Base-by-base conservation (phyloP, 352 stramenopile genomes). In the Phytophthora sojae region DNA sequence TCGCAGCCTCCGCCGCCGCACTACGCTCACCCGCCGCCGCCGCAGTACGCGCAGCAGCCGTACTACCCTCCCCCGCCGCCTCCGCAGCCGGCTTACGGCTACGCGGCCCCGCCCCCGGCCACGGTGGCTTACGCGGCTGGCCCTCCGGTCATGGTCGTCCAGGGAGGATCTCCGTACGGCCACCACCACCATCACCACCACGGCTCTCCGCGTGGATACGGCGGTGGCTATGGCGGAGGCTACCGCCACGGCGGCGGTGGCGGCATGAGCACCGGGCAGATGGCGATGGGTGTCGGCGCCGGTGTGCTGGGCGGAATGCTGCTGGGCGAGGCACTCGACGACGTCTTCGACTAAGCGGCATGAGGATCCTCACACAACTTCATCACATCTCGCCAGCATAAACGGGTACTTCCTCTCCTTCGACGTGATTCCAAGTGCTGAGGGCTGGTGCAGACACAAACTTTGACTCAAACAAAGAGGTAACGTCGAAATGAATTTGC, bases 221-320 rank as follows among this genome's bases (percentile, higher is more conserved):
- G 64, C 6, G 64, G 72, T 59, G 67, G 71, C 9, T 69, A 69
- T 52, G 78, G 37, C 8, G 60, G 69, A 35, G 50, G 64, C 21
- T 75, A 45, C 45, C 39, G 69, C 32, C 57, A 75, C 56, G 56
- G 65, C 3, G 67, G 23, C 19, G 74, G 75, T 3, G 77, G 79
- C n/a, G 71, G 75, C 35, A 76, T 73, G 59, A 80, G 69, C 67
- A 76, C 61, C 2, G 70, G 73, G 25, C 62, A 83, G 26, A 77
- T 93, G 66, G 89, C 87, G 9, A 77, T 96, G 56, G 89, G 89
- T 23, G 79, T 93, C 21, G 89, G 87, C 23, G 87, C 83, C 4
- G 87, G 87, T 62, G 68, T 95, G n/a, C 68, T 93, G 37, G 89
- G 89, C 47, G 89, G 89, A 12, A 71, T 94, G 68, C 57, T 96